Percentiles rank a stretch among this genome's conserved stretches.
Evolutionary conservation across 176 grass and related monocot genomes (phyloP).

Genomic region (Triticum urartu): DNA sequence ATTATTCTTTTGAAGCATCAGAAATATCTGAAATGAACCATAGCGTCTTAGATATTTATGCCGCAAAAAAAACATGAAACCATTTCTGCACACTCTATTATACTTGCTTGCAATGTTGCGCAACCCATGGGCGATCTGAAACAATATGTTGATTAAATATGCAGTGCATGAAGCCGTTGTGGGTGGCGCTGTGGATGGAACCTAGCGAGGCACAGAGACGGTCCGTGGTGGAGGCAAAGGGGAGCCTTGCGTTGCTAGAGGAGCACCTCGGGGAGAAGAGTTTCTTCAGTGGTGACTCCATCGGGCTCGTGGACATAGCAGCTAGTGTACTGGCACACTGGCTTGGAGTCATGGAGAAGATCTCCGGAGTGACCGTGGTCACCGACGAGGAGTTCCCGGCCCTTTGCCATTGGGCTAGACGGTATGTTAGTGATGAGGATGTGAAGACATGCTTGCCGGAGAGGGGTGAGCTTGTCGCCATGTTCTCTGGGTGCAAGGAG

Average conservation of each 20-base stretch:
- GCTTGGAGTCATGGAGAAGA: conserved; percentile 42
- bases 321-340: conserved; percentile 43
- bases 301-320: conserved; percentile 49
- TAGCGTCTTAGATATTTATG: too few species aligned
- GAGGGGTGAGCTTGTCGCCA: conserved; percentile 26
- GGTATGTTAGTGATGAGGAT: conserved; percentile 20
- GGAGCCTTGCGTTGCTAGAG: conserved; percentile 30
- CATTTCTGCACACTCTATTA: too few species aligned
- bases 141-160: neutral
- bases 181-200: conserved; percentile 35
- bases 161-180: conserved; percentile 27
- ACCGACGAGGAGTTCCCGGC: conserved; percentile 26
- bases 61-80: too few species aligned
- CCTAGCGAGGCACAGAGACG: conserved; percentile 23
- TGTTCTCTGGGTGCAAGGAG: conserved; percentile 23
- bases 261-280: conserved; percentile 18
- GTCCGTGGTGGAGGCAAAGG: conserved; percentile 29
- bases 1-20: too few species aligned
- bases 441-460: conserved; percentile 35
- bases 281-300: conserved; percentile 53
- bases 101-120: neutral
- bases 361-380: conserved; percentile 33
- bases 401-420: conserved; percentile 30
- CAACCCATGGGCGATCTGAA: neutral
- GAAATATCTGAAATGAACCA: too few species aligned